Conservation (phyloP, 768 basidiomycete genomes). For the Pleurotus platypus region DNA sequence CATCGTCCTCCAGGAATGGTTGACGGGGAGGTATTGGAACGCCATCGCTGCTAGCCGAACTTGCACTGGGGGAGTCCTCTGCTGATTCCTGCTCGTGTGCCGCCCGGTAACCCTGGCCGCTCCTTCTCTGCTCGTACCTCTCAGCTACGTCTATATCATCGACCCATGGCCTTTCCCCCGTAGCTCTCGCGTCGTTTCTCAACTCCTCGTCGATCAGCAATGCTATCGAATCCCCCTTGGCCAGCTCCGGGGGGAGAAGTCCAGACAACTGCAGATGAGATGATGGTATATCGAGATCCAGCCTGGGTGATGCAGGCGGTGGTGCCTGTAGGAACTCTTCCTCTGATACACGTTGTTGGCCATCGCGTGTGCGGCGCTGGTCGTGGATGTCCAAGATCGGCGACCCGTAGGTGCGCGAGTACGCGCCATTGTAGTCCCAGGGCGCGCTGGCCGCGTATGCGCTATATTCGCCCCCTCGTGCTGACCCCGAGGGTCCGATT, state of each 20-base stretch:
- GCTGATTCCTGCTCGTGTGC: neutral
- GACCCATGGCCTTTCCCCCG: slow-evolving; percentile 1
- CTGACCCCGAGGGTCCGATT: neutral
- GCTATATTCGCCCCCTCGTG: neutral
- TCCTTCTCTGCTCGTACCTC: neutral
- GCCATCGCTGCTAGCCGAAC: neutral
- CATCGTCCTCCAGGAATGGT: neutral
- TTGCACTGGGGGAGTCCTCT: neutral
- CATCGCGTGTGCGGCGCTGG: neutral
- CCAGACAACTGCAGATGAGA: neutral
- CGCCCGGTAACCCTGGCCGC: neutral
- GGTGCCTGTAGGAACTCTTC: slow-evolving; percentile 7
- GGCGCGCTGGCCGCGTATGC: no score
- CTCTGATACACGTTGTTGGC: neutral
- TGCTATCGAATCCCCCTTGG: slow-evolving; percentile 3
- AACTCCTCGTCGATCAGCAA: neutral
- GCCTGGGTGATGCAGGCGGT: slow-evolving; percentile 1
- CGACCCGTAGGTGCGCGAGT: neutral
- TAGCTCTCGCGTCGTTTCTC: neutral
- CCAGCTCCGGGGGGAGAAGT: neutral
- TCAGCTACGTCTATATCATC: neutral
- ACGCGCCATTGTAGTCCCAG: slow-evolving; percentile 1
- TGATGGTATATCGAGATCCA: slow-evolving; percentile 1
- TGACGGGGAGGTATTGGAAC: neutral
- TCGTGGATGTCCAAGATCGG: slow-evolving; percentile 4